Evolutionary conservation across 305 asterid genomes (phyloP), one percentile per base, ranked within the genome.

Genomic region (Rubia peregrina): DNA sequence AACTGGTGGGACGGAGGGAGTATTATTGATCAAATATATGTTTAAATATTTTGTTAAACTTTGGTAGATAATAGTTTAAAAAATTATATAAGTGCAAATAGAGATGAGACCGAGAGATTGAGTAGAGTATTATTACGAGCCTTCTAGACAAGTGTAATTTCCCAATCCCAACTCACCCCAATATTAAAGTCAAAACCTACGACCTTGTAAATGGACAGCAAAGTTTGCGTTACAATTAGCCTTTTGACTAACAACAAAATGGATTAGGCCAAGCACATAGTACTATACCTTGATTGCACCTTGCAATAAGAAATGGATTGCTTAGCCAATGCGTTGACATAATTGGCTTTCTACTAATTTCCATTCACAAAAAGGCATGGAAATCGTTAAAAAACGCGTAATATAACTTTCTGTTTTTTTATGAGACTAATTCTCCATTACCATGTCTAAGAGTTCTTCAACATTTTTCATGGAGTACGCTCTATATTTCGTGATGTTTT

Each of bases 341-440:
- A 5, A 71, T 74, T 42, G 70, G 33, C 33, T 75, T 74, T 38
- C 61, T n/a, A 56, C 61, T 8, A 53, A 9, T 56, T 56, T 56
- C 62, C 21, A 51, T 51, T 51, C 21, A 51, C 57, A 51, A 51
- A 59, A 68, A 22, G 61, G 48, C 61, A 61, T 41, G n/a, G 11
- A n/a, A 60, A 11, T 43, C 3, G 12, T n/a, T 8, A 13, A 24
- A 21, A 76, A 59, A 72, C 81, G 83, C 83, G 86, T 75, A 22
- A 60, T 53, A 21, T 71, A 49, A 55, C 69, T 61, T 53, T 30
- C 57, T 67, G 33, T n/a, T 40, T 61, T 1, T 11, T 71, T 61
- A 68, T 71, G 81, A 71, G 66, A 53, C 36, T 74, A 71, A 33
- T 71, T 80, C 79, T 63, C 74, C 74, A 61, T 44, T 64, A 65